These are phyloP conservation scores for Puccinia polysora DNA, from an alignment of 1,284 basidiomycete species.

Conservation along the genomic window DNA sequence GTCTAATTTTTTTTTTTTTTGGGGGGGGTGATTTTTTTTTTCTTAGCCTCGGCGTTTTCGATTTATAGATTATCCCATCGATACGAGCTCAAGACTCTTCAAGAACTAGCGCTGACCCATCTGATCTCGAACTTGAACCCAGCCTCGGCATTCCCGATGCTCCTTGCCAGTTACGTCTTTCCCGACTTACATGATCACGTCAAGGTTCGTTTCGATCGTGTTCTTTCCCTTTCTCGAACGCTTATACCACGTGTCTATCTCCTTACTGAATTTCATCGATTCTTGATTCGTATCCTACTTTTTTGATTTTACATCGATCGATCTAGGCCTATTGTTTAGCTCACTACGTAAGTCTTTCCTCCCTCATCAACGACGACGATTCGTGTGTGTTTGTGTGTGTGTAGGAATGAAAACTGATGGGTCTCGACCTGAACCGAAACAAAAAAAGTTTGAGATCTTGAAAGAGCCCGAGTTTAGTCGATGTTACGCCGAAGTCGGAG, in stretches of 20 bases:
- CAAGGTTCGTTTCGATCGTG: conserved; percentile 22
- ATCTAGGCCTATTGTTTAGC: conserved; percentile 32
- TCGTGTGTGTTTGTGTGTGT: too few relatives aligned
- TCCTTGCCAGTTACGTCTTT: conserved; percentile 58
- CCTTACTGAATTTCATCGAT: too few relatives aligned
- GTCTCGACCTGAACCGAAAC: too few relatives aligned
- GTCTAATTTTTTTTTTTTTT: conserved; percentile 55
- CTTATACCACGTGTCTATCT: neutral
- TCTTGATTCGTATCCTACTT: neutral
- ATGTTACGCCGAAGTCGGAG: conserved; percentile 37
- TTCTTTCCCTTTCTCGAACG: neutral
- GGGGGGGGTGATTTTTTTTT: conserved; percentile 56
- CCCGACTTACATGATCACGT: conserved; percentile 36
- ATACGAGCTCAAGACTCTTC: conserved; percentile 66
- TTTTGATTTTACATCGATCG: neutral
- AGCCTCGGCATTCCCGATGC: conserved; percentile 65
- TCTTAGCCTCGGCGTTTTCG: conserved; percentile 66
- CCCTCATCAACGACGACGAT: neutral
- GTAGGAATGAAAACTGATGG: too few relatives aligned
- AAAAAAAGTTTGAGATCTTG: conserved; percentile 32
- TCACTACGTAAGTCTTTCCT: conserved; percentile 11
- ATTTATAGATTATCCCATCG: conserved; percentile 76
- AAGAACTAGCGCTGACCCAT: conserved; percentile 66
- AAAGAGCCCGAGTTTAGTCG: conserved; percentile 28
- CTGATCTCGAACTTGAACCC: conserved; percentile 70